A percentile compares a stretch with the other conserved stretches of the same genome.
Conservation (phyloP, 106 monocot species). For the Alisma plantagoaquatica region DNA sequence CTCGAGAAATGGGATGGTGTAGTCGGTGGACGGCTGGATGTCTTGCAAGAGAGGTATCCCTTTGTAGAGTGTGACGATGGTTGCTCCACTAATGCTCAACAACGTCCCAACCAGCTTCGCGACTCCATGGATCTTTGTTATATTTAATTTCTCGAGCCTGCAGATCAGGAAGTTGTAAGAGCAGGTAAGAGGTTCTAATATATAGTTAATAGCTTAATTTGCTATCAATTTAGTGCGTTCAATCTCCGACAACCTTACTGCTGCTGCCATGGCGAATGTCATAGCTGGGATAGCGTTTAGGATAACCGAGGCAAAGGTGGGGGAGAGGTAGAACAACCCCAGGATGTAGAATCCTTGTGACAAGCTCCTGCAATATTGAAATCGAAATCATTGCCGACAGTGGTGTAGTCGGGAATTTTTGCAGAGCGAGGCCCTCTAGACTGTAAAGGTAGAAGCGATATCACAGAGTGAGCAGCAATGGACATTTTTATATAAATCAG, state of each 20-base stretch:
- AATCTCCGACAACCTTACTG: slow-evolving; percentile 55
- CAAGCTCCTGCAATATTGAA: neutral
- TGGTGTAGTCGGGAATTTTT: too few species aligned
- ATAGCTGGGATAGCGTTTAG: slow-evolving; percentile 75
- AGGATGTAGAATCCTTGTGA: slow-evolving; percentile 81
- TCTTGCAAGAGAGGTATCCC: slow-evolving; percentile 53
- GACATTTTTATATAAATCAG: too few species aligned
- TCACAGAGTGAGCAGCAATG: too few species aligned
- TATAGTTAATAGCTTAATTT: too few species aligned
- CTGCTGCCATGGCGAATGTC: slow-evolving; percentile 75
- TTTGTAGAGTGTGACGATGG: slow-evolving; percentile 81
- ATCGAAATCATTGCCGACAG: neutral
- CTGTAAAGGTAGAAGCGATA: too few species aligned
- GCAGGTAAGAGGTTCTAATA: too few species aligned
- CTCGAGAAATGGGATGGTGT: too few species aligned
- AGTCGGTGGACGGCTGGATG: too few species aligned
- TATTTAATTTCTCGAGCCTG: slow-evolving; percentile 60
- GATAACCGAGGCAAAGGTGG: slow-evolving; percentile 85
- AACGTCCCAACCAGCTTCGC: slow-evolving; percentile 86
- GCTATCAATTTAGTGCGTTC: neutral
- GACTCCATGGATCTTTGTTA: slow-evolving; percentile 42
- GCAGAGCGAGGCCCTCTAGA: too few species aligned
- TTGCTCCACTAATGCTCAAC: slow-evolving; percentile 69
- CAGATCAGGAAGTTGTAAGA: too few species aligned
- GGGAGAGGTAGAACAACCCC: slow-evolving; percentile 67